Percentiles rank a stretch among this genome's conserved stretches.
Conservation (phyloP, 1,139 yeast genomes). For the Pichia sp. region DNA sequence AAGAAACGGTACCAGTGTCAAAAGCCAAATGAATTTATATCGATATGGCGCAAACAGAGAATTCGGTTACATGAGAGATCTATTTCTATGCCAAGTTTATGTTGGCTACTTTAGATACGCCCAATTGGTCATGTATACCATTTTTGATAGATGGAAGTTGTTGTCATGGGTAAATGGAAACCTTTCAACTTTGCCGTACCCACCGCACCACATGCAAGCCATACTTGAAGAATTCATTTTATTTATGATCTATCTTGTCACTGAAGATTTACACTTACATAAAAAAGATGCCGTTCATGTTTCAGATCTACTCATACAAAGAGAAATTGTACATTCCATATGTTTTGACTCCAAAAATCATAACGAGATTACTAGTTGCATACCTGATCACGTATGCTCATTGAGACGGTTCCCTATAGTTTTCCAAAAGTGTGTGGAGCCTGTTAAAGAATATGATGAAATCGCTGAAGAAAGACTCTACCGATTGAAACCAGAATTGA, state of each 20-base stretch:
- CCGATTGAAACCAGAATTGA: conserved; percentile 33
- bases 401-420: conserved; percentile 73
- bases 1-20: conserved; percentile 65
- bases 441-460: conserved; percentile 28
- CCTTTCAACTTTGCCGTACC: conserved; percentile 40
- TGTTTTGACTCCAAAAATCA: conserved; percentile 72
- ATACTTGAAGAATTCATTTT: conserved; percentile 80
- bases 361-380: conserved; percentile 59
- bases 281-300: conserved; percentile 49
- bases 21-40: conserved; percentile 76
- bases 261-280: conserved; percentile 61
- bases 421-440: conserved; percentile 34
- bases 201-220: conserved; percentile 34
- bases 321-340: conserved; percentile 74
- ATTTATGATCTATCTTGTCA: conserved; percentile 61
- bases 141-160: conserved; percentile 70
- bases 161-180: conserved; percentile 45
- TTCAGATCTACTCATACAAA: conserved; percentile 48
- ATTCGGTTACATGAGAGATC: conserved; percentile 71
- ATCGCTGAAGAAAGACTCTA: conserved; percentile 31
- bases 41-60: conserved; percentile 80
- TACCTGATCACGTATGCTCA: conserved; percentile 71
- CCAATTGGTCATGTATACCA: conserved; percentile 50
- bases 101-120: conserved; percentile 52
- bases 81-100: conserved; percentile 66